These are phyloP conservation scores for Pythium angustatum DNA, from an alignment of 352 stramenopile species.

Conservation along the genomic window DNA sequence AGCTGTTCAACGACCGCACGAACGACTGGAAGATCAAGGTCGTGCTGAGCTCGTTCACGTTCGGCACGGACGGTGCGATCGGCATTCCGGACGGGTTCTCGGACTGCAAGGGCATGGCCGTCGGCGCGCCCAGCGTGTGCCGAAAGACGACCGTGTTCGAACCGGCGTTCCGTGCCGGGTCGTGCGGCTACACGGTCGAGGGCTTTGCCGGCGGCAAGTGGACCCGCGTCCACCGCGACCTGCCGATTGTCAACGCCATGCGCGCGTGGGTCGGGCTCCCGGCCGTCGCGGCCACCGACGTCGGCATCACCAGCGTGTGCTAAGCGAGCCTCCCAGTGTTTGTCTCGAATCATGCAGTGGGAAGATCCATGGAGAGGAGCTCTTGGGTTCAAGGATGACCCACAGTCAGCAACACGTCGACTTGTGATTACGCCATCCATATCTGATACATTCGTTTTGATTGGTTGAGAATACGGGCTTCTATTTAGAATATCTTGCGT, in stretches of 20 bases:
- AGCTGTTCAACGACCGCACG: slow-evolving; percentile 46
- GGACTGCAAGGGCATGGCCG: slow-evolving; percentile 32
- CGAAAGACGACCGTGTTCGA: slow-evolving; percentile 46
- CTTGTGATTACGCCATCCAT: not conserved
- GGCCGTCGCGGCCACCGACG: slow-evolving; percentile 31
- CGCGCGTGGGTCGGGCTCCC: slow-evolving; percentile 29
- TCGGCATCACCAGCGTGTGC: slow-evolving; percentile 37
- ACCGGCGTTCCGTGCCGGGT: slow-evolving; percentile 49
- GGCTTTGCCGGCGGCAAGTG: slow-evolving; percentile 21
- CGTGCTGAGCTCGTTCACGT: slow-evolving; percentile 71
- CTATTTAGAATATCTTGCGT: not conserved
- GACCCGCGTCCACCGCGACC: slow-evolving; percentile 60
- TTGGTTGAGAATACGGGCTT: not conserved
- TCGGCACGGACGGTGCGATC: slow-evolving; percentile 39
- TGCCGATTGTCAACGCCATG: slow-evolving; percentile 71
- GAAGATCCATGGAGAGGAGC: not conserved
- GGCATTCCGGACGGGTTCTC: slow-evolving; percentile 51
- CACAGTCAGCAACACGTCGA: not conserved
- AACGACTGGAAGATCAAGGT: slow-evolving; percentile 75
- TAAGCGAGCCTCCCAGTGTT: not conserved
- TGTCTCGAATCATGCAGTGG: not conserved
- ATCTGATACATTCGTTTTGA: not conserved
- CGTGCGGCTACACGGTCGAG: slow-evolving; percentile 49
- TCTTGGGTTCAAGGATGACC: not conserved
- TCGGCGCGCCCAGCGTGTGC: slow-evolving; percentile 35